phyloP scores from a whole-genome alignment of 2,329 filamentous ascomycete genomes.

The Fusarium tuaranense region DNA sequence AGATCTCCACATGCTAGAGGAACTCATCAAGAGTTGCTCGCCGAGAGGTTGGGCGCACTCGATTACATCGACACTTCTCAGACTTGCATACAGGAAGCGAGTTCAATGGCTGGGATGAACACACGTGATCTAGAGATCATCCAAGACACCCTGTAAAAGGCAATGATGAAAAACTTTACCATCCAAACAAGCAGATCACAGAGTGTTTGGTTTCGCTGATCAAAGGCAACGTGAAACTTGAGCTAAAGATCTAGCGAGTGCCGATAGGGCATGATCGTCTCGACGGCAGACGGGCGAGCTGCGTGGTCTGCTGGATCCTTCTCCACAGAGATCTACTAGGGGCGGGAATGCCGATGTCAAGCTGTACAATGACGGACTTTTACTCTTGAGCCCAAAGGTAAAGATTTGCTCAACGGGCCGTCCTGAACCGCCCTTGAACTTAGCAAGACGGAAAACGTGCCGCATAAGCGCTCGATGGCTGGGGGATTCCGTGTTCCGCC shows the following conservation, averaged over 20 bases:
- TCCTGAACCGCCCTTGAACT: not conserved
- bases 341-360: slow-evolving; percentile 31
- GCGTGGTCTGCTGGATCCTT: slow-evolving; percentile 16
- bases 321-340: slow-evolving; percentile 32
- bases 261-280: slow-evolving; percentile 17
- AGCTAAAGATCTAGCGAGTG: not conserved
- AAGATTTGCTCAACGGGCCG: not conserved
- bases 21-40: not conserved
- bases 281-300: slow-evolving; percentile 4
- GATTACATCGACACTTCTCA: not conserved
- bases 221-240: slow-evolving; percentile 25
- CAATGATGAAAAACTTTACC: not conserved
- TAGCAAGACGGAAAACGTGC: slow-evolving; percentile 1
- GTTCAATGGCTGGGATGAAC: not conserved
- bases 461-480: slow-evolving; percentile 9
- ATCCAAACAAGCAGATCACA: not conserved
- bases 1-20: not conserved
- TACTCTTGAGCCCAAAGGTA: not conserved
- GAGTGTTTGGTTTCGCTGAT: slow-evolving; percentile 12
- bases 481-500: slow-evolving; percentile 10
- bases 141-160: not conserved
- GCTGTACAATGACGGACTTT: not conserved
- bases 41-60: not conserved
- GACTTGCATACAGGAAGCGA: not conserved
- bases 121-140: not conserved